Evolutionary conservation across 2,329 filamentous ascomycete species (phyloP).

Genomic region (Calonectria crousiana): DNA sequence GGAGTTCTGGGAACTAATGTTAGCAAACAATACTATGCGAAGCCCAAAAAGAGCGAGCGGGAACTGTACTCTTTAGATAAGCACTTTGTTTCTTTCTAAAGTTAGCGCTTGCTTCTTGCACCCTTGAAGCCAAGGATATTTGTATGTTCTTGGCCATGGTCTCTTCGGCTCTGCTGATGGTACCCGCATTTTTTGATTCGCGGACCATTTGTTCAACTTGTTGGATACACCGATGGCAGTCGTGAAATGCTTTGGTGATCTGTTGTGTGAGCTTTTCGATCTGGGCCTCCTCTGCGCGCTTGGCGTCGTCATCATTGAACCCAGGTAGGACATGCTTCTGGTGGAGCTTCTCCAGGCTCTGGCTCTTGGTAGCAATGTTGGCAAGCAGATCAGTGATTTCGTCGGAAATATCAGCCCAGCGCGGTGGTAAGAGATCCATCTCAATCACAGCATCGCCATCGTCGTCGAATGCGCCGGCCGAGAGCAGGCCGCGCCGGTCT

Average conservation of each 20-base stretch:
- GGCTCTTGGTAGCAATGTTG: slow-evolving; percentile 84
- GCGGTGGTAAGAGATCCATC: slow-evolving; percentile 95
- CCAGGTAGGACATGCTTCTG: slow-evolving; percentile 97
- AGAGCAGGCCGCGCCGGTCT: slow-evolving; percentile 83
- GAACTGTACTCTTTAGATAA: slow-evolving; percentile 87
- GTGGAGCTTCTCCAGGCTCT: slow-evolving; percentile 90
- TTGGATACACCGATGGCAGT: slow-evolving; percentile 90
- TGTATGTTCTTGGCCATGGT: slow-evolving; percentile 97
- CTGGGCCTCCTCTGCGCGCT: slow-evolving; percentile 86
- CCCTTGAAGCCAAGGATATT: slow-evolving; percentile 86
- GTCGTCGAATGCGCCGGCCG: slow-evolving; percentile 80
- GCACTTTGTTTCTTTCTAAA: slow-evolving; percentile 98
- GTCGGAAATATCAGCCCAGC: slow-evolving; percentile 96
- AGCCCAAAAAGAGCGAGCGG: not conserved
- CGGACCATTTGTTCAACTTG: slow-evolving; percentile 88
- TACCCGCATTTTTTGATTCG: slow-evolving; percentile 79
- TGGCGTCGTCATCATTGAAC: slow-evolving; percentile 94
- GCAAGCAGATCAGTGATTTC: slow-evolving; percentile 88
- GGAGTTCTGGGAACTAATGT: slow-evolving; percentile 69
- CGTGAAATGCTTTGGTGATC: slow-evolving; percentile 90
- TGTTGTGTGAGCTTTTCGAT: slow-evolving; percentile 92
- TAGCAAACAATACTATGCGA: not conserved
- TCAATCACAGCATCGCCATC: slow-evolving; percentile 97
- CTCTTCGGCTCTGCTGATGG: slow-evolving; percentile 85
- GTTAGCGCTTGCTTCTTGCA: slow-evolving; percentile 90